Conservation (phyloP, 1,284 basidiomycete species). For the Mycosarcoma mackinlayi region DNA sequence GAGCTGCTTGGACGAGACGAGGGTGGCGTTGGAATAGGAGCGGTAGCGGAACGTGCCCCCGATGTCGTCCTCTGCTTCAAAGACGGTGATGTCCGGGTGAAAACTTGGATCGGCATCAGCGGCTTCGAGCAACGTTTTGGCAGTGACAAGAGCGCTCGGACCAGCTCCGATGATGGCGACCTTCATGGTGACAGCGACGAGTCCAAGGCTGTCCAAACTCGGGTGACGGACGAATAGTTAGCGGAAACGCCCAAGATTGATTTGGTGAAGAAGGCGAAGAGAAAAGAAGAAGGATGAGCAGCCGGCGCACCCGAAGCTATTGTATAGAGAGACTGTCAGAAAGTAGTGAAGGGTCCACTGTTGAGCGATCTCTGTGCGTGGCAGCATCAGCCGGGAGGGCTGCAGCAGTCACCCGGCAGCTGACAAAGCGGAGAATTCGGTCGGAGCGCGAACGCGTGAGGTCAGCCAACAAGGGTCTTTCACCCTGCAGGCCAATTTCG, state of each 20-base stretch:
- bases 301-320: no score
- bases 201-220: neutral
- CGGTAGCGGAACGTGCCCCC: constrained; percentile 74
- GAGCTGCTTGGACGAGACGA: constrained; percentile 75
- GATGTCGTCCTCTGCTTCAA: constrained; percentile 74
- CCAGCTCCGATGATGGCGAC: constrained; percentile 69
- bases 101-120: constrained; percentile 36
- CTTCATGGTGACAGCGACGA: constrained; percentile 23
- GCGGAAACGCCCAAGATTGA: neutral
- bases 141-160: constrained; percentile 74
- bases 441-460: no score
- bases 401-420: no score
- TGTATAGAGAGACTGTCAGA: no score
- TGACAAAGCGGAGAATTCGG: no score
- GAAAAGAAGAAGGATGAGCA: neutral
- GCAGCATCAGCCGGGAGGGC: no score
- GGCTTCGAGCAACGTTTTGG: constrained; percentile 72
- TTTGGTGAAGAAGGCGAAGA: neutral
- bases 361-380: no score
- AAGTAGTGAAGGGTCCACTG: no score
- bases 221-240: neutral
- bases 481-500: no score
- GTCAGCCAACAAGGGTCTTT: no score
- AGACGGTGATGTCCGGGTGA: constrained; percentile 71
- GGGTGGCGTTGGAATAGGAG: constrained; percentile 72